Conservation (phyloP, 768 basidiomycete genomes). For the Galerina marginata region DNA sequence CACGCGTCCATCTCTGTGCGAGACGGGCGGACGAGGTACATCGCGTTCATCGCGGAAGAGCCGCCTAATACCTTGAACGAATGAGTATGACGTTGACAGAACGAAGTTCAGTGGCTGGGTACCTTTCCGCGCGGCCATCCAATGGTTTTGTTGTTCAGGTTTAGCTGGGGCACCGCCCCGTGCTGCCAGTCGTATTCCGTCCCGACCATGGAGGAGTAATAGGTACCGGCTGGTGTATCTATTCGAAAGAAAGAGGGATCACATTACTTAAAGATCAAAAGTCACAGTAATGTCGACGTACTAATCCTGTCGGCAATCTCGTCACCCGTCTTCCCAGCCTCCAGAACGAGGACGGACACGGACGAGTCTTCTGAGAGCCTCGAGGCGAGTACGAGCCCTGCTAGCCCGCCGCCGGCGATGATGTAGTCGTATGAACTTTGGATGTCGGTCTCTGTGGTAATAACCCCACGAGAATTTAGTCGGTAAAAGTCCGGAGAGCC, state of each 20-base stretch:
- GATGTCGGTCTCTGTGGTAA: not conserved
- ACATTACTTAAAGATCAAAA: no score
- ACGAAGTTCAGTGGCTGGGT: not conserved
- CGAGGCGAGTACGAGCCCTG: slow-evolving; percentile 37
- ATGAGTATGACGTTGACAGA: not conserved
- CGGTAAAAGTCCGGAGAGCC: no score
- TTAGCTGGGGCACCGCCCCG: slow-evolving; percentile 46
- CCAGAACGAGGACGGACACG: slow-evolving; percentile 41
- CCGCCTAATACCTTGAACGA: slow-evolving; percentile 54
- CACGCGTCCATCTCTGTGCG: slow-evolving; percentile 52
- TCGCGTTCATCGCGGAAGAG: slow-evolving; percentile 65
- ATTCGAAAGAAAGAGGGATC: not conserved
- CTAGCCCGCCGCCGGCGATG: slow-evolving; percentile 41
- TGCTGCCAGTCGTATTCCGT: slow-evolving; percentile 57
- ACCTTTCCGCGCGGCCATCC: slow-evolving; percentile 64
- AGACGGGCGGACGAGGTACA: slow-evolving; percentile 61
- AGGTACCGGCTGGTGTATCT: slow-evolving; percentile 53
- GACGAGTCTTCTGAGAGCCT: slow-evolving; percentile 40
- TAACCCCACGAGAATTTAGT: no score
- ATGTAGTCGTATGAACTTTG: slow-evolving; percentile 38
- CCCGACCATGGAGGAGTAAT: slow-evolving; percentile 49
- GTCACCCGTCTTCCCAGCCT: slow-evolving; percentile 40
- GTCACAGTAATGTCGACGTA: not conserved
- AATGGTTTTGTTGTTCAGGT: slow-evolving; percentile 43
- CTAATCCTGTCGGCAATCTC: slow-evolving; percentile 13